Evolutionary conservation across 768 basidiomycete species (phyloP), one percentile per base, ranked within the genome.

Genomic region (Psilocybe subaeruginosa): DNA sequence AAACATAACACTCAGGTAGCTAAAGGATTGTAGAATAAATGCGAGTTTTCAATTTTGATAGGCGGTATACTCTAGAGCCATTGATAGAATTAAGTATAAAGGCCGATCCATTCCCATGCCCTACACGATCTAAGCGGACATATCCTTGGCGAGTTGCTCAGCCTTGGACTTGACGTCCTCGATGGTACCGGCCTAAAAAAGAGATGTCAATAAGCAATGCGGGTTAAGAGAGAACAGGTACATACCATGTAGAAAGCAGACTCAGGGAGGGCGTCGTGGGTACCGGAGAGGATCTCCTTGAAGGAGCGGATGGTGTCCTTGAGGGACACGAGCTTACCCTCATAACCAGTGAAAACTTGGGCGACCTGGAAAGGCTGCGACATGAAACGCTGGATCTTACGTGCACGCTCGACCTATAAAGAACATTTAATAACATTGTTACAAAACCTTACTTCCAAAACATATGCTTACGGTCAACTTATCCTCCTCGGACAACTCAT

Each of bases 371-470:
- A 99, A 65, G 97, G 97, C 82, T 99, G 96, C 68, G 95, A 98
- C 97, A 99, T 99, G 93, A 99, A 98, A 83, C 95, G 92, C 77
- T 94, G 95, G 73, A 98, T 95, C 84, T 97, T 97, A 77, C 95
- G 93, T 65, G 95, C 96, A 78, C 95, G 95, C 82, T 96, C 93
- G 81, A 97, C 95, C 90, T 91, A 60, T 8, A 47, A 41, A n/a
- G 61, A 33, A 31, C 53, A 17, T 48, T 31, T 17, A 23, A 55
- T 54, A 8, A 64, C 27, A 31, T 35, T 4, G 37, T 47, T 43
- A 0, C 33, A 11, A n/a, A 16, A 30, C 4, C 41, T 35, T 3
- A 50, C 7, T 31, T 27, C 46, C 2, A 53, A 30, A 30, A 52
- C 60, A 63, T 23, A 23, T 30, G 82, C 86, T 75, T 79, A 94